Evolutionary conservation across 192 early-diverging fungal species (phyloP).

Genomic region (Coemansia sp.): DNA sequence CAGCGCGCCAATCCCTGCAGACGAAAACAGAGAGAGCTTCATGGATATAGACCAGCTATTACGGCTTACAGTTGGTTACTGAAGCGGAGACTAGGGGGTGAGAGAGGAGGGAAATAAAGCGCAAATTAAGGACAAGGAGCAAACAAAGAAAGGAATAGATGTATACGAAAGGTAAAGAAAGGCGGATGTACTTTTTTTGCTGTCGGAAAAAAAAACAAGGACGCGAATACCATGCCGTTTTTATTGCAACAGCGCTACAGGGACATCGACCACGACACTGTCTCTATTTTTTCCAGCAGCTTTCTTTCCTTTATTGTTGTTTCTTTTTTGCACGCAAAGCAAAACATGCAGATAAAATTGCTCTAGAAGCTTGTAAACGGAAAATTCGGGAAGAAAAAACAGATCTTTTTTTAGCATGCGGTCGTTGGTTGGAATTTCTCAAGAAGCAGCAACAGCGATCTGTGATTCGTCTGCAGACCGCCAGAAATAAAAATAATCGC

Average conservation of each 20-base stretch:
- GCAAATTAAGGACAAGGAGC: neutral
- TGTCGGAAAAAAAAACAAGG: too few species aligned
- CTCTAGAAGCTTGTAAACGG: neutral
- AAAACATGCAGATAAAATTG: neutral
- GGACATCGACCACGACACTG: too few species aligned
- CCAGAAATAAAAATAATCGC: neutral
- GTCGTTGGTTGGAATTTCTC: neutral
- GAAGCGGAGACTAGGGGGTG: neutral
- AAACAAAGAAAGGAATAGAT: too few species aligned
- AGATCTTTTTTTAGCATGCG: conserved; percentile 1
- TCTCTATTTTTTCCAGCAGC: neutral
- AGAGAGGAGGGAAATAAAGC: neutral
- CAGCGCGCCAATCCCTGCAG: conserved; percentile 24
- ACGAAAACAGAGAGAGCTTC: conserved; percentile 24
- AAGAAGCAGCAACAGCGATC: neutral
- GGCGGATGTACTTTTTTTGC: too few species aligned
- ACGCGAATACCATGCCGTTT: too few species aligned
- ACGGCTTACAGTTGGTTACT: neutral
- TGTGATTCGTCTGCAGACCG: neutral
- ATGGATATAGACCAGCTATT: conserved; percentile 10
- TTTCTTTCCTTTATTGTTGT: neutral
- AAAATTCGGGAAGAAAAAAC: neutral
- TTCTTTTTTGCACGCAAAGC: conserved; percentile 1
- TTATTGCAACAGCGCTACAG: too few species aligned
- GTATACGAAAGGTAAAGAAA: too few species aligned